Percentiles rank a stretch among this genome's conserved stretches.
These are phyloP conservation scores for Elsinoe australis DNA, from an alignment of 2,329 filamentous ascomycete species.

Conservation along the genomic window DNA sequence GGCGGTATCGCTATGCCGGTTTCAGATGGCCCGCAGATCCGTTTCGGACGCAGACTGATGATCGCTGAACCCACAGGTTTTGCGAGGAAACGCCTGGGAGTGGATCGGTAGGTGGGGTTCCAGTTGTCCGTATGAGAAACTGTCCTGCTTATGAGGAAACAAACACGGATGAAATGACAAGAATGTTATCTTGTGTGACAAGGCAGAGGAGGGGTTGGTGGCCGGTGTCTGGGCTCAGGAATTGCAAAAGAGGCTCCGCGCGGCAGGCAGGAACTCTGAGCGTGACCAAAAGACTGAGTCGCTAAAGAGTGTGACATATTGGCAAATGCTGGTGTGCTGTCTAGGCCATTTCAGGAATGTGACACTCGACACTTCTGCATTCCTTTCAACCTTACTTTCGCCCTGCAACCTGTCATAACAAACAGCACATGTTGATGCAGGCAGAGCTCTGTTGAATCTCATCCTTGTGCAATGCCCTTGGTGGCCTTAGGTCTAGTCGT, in stretches of 20 bases:
- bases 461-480: no score
- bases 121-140: background rate
- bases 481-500: no score
- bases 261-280: background rate
- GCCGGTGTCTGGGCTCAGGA: background rate
- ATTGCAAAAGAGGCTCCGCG: background rate
- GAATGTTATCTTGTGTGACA: constrained; percentile 10
- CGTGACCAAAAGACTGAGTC: background rate
- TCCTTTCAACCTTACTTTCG: background rate
- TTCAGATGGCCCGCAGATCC: constrained; percentile 11
- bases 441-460: no score
- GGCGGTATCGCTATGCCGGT: constrained; percentile 1
- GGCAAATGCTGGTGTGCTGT: background rate
- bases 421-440: no score
- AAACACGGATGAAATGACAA: background rate
- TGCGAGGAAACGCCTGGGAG: background rate
- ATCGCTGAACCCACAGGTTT: background rate
- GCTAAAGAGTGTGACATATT: background rate
- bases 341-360: background rate
- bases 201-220: background rate
- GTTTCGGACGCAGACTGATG: constrained; percentile 4
- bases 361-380: constrained; percentile 1
- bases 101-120: constrained; percentile 5
- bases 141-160: constrained; percentile 3
- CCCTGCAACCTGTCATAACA: no score